Conservation (phyloP, 208 protist genomes). For the Leishmania mexicana region DNA sequence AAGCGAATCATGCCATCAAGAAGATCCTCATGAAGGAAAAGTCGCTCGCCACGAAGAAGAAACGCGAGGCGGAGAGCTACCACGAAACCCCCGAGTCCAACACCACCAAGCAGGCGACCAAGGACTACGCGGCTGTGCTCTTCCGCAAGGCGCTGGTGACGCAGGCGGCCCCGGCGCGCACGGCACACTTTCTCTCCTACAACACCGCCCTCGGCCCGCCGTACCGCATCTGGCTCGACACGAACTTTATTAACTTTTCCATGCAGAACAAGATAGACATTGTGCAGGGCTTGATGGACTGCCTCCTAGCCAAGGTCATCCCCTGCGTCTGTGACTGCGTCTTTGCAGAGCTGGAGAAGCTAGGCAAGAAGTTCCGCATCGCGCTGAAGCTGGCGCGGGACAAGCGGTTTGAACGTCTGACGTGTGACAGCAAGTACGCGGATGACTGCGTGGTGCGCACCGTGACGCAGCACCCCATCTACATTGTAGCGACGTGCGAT, state of each 20-base stretch:
- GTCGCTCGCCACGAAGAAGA: conserved; percentile 80
- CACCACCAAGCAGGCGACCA: conserved; percentile 45
- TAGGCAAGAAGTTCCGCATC: conserved; percentile 96
- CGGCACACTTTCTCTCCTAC: conserved; percentile 97
- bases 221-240: conserved; percentile 99
- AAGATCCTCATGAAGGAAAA: conserved; percentile 94
- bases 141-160: conserved; percentile 75
- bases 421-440: conserved; percentile 98
- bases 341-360: conserved; percentile 99
- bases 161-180: conserved; percentile 53
- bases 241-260: conserved; percentile 99
- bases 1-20: conserved; percentile 82
- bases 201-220: conserved; percentile 98
- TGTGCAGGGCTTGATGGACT: conserved; percentile 98
- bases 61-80: conserved; percentile 85
- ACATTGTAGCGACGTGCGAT: conserved; percentile 94
- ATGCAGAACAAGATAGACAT: conserved; percentile 99
- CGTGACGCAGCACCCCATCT: conserved; percentile 93
- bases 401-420: conserved; percentile 97
- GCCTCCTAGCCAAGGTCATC: conserved; percentile 98
- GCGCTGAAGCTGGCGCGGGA: conserved; percentile 97
- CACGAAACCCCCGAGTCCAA: conserved; percentile 40
- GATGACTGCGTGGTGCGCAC: conserved; percentile 99
- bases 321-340: conserved; percentile 99
- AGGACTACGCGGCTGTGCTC: conserved; percentile 69